Percentiles rank a stretch among this genome's conserved stretches.
Evolutionary conservation across 192 early-diverging fungal genomes (phyloP).

Genomic region (Gorgonomyces haynaldii): DNA sequence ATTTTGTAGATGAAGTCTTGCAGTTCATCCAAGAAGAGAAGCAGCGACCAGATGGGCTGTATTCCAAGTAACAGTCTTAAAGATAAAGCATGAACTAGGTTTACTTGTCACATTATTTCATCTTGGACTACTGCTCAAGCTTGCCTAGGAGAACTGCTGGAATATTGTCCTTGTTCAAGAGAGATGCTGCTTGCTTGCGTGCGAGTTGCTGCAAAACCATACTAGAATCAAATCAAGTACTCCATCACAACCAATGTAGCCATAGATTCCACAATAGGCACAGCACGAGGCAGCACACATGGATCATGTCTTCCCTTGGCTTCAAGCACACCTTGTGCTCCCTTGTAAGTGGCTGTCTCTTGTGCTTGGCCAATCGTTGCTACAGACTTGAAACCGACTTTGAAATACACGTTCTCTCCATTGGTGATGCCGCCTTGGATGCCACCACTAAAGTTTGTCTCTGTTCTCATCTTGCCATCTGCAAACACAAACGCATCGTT

Average conservation of each 20-base stretch:
- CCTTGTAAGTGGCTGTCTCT: conserved; percentile 75
- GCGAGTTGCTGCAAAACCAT: conserved; percentile 50
- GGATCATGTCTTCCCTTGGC: conserved; percentile 96
- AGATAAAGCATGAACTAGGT: background rate
- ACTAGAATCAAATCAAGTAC: conserved; percentile 31
- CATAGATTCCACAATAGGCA: conserved; percentile 98
- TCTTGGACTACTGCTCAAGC: conserved; percentile 1
- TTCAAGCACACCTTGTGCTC: conserved; percentile 64
- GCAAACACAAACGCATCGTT: conserved; percentile 82
- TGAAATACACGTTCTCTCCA: conserved; percentile 92
- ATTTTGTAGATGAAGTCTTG: conserved; percentile 40
- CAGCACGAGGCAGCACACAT: conserved; percentile 89
- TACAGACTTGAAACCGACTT: conserved; percentile 93
- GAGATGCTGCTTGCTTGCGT: conserved; percentile 35
- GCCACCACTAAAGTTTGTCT: conserved; percentile 90
- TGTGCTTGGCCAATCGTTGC: conserved; percentile 93
- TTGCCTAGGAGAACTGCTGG: conserved; percentile 25
- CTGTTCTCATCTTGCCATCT: conserved; percentile 62
- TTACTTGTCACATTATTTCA: background rate
- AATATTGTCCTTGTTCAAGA: conserved; percentile 23
- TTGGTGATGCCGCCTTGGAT: conserved; percentile 93
- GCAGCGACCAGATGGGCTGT: conserved; percentile 3
- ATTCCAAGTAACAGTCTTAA: background rate
- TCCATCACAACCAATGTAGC: conserved; percentile 90
- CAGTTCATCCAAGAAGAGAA: conserved; percentile 37